Conservation (phyloP, 495 filamentous ascomycete genomes). For the Aspergillus ostianus region DNA sequence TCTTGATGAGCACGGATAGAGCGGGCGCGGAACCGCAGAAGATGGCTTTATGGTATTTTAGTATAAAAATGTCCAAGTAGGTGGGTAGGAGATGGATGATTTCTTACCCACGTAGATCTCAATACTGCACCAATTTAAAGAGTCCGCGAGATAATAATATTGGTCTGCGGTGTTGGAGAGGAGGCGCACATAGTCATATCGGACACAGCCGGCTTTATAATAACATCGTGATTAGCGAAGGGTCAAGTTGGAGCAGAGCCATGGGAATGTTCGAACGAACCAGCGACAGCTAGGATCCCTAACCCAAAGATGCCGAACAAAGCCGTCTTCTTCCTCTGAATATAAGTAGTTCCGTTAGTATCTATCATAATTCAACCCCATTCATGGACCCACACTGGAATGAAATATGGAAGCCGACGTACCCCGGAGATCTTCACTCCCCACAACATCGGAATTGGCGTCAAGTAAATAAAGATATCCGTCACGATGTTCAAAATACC, state of each 20-base stretch:
- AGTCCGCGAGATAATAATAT: not conserved
- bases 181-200: not conserved
- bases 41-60: not conserved
- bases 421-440: not conserved
- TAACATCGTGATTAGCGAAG: not conserved
- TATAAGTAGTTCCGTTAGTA: not conserved
- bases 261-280: not conserved
- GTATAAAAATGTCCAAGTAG: not conserved
- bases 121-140: not conserved
- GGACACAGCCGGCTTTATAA: not conserved
- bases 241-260: not conserved
- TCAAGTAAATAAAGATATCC: not conserved
- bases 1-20: not conserved
- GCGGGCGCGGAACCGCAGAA: not conserved
- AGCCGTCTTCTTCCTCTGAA: not conserved
- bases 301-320: not conserved
- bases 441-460: not conserved
- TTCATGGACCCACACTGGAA: no score
- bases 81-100: no score
- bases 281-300: not conserved
- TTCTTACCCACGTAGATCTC: not conserved
- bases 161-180: not conserved
- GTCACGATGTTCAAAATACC: slow-evolving; percentile 6
- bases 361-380: not conserved
- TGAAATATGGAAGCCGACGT: no score